Evolutionary conservation across 768 basidiomycete species (phyloP).

Genomic region (Sarcomyxa edulis): DNA sequence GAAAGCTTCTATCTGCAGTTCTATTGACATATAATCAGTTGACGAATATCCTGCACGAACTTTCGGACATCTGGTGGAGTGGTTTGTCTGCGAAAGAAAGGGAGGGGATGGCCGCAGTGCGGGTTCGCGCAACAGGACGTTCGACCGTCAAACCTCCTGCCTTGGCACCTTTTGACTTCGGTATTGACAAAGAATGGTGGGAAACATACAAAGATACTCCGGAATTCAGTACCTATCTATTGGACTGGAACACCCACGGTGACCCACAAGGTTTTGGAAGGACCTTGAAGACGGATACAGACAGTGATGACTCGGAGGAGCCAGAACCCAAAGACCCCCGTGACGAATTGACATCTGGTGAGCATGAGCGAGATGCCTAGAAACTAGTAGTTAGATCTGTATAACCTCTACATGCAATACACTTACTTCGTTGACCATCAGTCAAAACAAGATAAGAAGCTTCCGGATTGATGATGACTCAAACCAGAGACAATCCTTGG

Average conservation of each 20-base stretch:
- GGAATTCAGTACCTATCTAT: background rate
- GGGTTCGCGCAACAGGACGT: background rate
- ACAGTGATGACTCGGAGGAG: no score
- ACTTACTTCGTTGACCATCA: no score
- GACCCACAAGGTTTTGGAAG: slow-evolving; percentile 8
- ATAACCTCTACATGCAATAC: no score
- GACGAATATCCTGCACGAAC: slow-evolving; percentile 3
- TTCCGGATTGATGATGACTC: no score
- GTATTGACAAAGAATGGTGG: slow-evolving; percentile 7
- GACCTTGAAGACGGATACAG: background rate
- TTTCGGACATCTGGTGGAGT: slow-evolving; percentile 1
- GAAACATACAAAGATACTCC: background rate
- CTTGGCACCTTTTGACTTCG: slow-evolving; percentile 10
- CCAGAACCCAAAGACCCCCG: no score
- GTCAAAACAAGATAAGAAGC: no score
- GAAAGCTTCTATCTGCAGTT: background rate
- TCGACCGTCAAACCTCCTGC: background rate
- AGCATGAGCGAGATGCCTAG: no score
- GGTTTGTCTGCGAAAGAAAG: background rate
- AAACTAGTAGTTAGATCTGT: no score
- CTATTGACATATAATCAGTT: no score
- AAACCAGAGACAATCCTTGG: no score
- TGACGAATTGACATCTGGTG: no score
- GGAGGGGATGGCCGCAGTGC: background rate
- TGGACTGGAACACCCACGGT: slow-evolving; percentile 6